Evolutionary conservation across 495 filamentous ascomycete genomes (phyloP).

Genomic region (Amphirosellinia nigrospora): DNA sequence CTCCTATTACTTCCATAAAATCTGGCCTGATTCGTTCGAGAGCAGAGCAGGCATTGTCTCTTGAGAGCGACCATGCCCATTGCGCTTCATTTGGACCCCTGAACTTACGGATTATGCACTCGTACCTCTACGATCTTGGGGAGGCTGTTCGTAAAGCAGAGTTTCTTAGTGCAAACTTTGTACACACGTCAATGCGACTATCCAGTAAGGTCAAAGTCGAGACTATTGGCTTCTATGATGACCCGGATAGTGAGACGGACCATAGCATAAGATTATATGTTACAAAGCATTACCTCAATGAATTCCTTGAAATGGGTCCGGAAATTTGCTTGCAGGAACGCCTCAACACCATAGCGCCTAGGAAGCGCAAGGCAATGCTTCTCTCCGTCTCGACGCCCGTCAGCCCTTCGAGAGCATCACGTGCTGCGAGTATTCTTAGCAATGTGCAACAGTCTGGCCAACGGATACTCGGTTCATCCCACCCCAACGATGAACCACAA

Average conservation of each 20-base stretch:
- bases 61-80: conserved; percentile 64
- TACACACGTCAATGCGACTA: conserved; percentile 54
- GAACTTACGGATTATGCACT: conserved; percentile 53
- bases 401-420: conserved; percentile 23
- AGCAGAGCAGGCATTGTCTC: conserved; percentile 60
- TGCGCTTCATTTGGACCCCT: conserved; percentile 63
- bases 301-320: conserved; percentile 55
- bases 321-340: conserved; percentile 50
- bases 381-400: conserved; percentile 23
- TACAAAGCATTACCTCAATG: conserved; percentile 54
- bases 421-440: conserved; percentile 31
- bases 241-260: conserved; percentile 51
- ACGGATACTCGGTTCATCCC: conserved; percentile 30
- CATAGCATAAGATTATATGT: conserved; percentile 60
- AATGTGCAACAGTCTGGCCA: conserved; percentile 35
- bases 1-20: conserved; percentile 67
- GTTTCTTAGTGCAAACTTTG: conserved; percentile 42
- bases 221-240: conserved; percentile 67
- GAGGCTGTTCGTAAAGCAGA: conserved; percentile 51
- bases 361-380: conserved; percentile 10
- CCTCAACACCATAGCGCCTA: conserved; percentile 42
- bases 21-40: conserved; percentile 62
- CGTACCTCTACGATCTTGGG: conserved; percentile 58
- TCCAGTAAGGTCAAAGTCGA: conserved; percentile 62
- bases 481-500: conserved; percentile 19